Evolutionary conservation across 2,329 filamentous ascomycete species (phyloP), one percentile per base, ranked within the genome.

Genomic region (Hymenoscyphus scutula): DNA sequence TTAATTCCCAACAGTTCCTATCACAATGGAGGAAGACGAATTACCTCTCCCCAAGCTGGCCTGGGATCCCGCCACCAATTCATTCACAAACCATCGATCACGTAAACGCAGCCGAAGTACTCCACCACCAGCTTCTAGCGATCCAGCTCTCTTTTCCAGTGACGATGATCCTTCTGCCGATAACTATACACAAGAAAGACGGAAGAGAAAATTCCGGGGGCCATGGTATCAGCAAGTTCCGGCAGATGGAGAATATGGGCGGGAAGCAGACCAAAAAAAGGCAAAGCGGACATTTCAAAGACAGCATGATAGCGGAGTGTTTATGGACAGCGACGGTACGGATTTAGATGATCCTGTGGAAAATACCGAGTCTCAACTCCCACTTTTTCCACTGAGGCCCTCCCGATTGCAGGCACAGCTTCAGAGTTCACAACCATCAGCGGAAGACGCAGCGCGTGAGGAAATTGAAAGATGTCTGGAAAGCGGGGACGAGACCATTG

Each of bases 111-210:
- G 73, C 37, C 74, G 75, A 65, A 68, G 66, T 57, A 65, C 73
- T 72, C 68, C 67, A 32, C 69, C 67, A 27, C 67, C 77, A 41
- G 77, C 82, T 66, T 90, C 87, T 23, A 90, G 89, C 71, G 89
- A 91, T 70, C 87, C 88, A 3, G 82, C 86, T 56, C 74, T 90
- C 29, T 91, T 91, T 74, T 90, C 87, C 3, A 88, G 86, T 72
- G 89, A 91, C 63, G 88, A 90, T 69, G 88, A 90, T 62, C 85
- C 86, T 2, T 82, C 83, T 1, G 74, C 87, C 56, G 86, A 89
- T 64, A 88, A 88, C 69, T 90, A 90, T 70, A 77, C 80, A 27
- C 77, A 82, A 56, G 78, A 80, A 29, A 79, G 81, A 66, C 81
- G 82, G 64, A 91, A 90, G 77, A 81, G 80, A 69, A 81, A 84